phyloP scores from a whole-genome alignment of 345 rosid species.

The Hevea brasiliensis region DNA sequence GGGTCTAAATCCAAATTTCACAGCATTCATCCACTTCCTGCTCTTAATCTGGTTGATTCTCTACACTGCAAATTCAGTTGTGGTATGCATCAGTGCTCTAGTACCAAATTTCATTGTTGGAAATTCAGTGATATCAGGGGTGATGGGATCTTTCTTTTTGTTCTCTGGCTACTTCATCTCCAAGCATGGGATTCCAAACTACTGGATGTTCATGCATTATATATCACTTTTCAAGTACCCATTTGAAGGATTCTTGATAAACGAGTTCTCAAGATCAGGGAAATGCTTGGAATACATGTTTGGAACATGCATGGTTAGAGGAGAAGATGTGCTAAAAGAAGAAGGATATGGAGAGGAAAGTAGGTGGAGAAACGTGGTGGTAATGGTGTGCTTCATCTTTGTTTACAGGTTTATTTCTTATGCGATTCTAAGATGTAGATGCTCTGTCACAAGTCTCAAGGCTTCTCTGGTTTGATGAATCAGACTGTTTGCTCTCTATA shows the following conservation, averaged over 20 bases:
- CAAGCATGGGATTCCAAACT: conserved; percentile 67
- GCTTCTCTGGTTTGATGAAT: conserved; percentile 28
- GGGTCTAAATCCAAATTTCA: conserved; percentile 64
- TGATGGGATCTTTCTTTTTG: conserved; percentile 93
- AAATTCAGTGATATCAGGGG: conserved; percentile 85
- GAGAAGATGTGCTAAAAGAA: conserved; percentile 69
- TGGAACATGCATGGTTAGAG: conserved; percentile 63
- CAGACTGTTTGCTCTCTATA: not conserved
- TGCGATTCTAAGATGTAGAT: conserved; percentile 69
- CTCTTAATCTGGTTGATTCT: conserved; percentile 89
- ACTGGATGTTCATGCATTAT: conserved; percentile 97
- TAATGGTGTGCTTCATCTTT: conserved; percentile 71
- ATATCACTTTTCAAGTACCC: conserved; percentile 93
- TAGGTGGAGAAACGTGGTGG: conserved; percentile 70
- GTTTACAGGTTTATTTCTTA: conserved; percentile 80
- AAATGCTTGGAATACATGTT: conserved; percentile 72
- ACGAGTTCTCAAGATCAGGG: conserved; percentile 75
- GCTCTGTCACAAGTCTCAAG: conserved; percentile 56
- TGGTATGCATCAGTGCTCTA: conserved; percentile 86
- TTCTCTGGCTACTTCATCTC: conserved; percentile 97
- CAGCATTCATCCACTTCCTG: conserved; percentile 70
- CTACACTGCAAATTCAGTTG: conserved; percentile 93
- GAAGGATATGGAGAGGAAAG: conserved; percentile 73
- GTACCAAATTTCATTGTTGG: conserved; percentile 93
- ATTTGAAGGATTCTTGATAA: conserved; percentile 86